Evolutionary conservation across 2,329 filamentous ascomycete genomes (phyloP), one percentile per base, ranked within the genome.

Genomic region (Cephalotrichum gorgonifer): DNA sequence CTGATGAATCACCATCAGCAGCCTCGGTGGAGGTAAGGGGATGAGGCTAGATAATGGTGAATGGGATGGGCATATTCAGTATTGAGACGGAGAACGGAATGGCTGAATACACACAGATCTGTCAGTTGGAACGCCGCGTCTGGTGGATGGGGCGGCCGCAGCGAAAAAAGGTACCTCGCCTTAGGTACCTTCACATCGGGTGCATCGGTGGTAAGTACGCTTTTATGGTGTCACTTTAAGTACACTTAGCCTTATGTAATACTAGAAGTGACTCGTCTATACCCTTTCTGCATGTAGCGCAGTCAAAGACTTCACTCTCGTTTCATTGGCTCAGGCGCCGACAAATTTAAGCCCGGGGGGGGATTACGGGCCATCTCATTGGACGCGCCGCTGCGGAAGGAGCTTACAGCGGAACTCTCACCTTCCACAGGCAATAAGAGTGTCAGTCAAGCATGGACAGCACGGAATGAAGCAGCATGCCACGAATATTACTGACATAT

Each of bases 71-170:
- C 33, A 35, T 39, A 22, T 31, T 39, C 23, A 26, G 44, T 25
- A 35, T 47, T 47, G 44, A 33, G 44, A 38, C 38, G 44, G 38
- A 47, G 44, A 44, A 26, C 27, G 27, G 42, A 26, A 47, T 47
- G 44, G 44, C 44, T 47, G 44, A 47, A 41, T 47, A 47, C 44
- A 39, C n/a, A n/a, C 31, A 41, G 33, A 26, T 47, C 44, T 47
- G 44, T 28, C 26, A 47, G 38, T 39, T 39, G 35, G 17, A 39
- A 39, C 35, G 35, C 43, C 26, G 43, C 43, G 43, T 31, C 25
- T 30, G 17, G n/a, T n/a, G n/a, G n/a, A n/a, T 28, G 43, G 25
- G 7, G 26, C 30, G 43, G 20, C 26, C 43, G n/a, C 26, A 17
- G 35, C 17, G 35, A 5, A 20, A 39, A 9, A n/a, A 22, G 33